phyloP scores from a whole-genome alignment of 2,329 filamentous ascomycete genomes.

The Cyphellophora europaea region DNA sequence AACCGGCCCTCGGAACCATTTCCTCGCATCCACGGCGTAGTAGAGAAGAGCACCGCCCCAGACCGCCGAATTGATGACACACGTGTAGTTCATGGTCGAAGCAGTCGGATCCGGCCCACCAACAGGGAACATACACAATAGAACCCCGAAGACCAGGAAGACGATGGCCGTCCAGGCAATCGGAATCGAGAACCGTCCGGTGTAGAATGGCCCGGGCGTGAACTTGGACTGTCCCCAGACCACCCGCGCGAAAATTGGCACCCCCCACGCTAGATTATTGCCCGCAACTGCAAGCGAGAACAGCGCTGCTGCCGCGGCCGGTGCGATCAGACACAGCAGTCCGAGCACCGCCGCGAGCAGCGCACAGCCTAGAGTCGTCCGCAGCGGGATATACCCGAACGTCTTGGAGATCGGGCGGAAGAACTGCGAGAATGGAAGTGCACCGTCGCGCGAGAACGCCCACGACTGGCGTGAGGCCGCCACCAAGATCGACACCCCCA shows the following conservation, averaged over 20 bases:
- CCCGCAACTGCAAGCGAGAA: slow-evolving; percentile 52
- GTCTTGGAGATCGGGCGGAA: slow-evolving; percentile 47
- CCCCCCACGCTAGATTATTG: slow-evolving; percentile 52
- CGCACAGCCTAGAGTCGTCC: slow-evolving; percentile 46
- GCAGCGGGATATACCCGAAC: slow-evolving; percentile 49
- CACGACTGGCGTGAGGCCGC: slow-evolving; percentile 53
- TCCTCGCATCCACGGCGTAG: slow-evolving; percentile 47
- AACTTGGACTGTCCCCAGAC: slow-evolving; percentile 52
- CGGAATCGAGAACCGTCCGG: slow-evolving; percentile 42
- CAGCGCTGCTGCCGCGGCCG: slow-evolving; percentile 48
- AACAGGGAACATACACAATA: slow-evolving; percentile 50
- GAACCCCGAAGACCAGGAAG: slow-evolving; percentile 47
- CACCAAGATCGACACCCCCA: slow-evolving; percentile 31
- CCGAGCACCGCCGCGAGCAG: slow-evolving; percentile 44
- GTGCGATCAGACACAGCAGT: slow-evolving; percentile 48
- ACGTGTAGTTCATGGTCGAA: slow-evolving; percentile 53
- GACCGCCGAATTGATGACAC: slow-evolving; percentile 51
- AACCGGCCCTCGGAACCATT: slow-evolving; percentile 53
- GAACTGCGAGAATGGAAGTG: slow-evolving; percentile 50
- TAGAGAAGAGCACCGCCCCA: slow-evolving; percentile 49
- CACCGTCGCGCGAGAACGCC: slow-evolving; percentile 55
- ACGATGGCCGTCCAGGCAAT: slow-evolving; percentile 45
- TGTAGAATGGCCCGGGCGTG: slow-evolving; percentile 50
- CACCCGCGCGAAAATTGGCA: slow-evolving; percentile 49
- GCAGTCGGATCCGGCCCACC: slow-evolving; percentile 44